Percentiles rank a stretch among this genome's conserved stretches.
Conservation (phyloP, 441 rosid genomes). For the Mallotus japonicus region DNA sequence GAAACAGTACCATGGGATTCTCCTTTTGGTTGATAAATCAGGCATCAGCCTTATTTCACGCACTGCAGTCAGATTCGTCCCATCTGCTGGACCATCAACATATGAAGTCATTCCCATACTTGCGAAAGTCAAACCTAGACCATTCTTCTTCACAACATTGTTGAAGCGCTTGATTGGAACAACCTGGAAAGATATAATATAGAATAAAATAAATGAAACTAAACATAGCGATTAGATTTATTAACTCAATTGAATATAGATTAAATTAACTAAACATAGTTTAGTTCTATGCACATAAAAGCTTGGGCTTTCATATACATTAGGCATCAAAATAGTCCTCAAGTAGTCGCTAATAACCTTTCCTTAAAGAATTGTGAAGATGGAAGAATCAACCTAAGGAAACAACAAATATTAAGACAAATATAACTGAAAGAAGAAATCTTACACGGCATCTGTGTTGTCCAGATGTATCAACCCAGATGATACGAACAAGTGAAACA, state of each 20-base stretch:
- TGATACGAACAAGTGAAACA: slow-evolving; percentile 53
- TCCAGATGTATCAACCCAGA: slow-evolving; percentile 94
- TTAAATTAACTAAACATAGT: no score
- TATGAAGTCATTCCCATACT: slow-evolving; percentile 77
- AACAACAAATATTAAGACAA: not conserved
- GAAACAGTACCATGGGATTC: slow-evolving; percentile 72
- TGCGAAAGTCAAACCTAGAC: slow-evolving; percentile 80
- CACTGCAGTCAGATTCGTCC: slow-evolving; percentile 59
- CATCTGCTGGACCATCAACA: slow-evolving; percentile 76
- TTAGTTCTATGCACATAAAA: no score
- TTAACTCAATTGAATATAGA: no score
- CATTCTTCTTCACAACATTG: slow-evolving; percentile 59
- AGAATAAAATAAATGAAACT: not conserved
- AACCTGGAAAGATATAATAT: slow-evolving; percentile 43
- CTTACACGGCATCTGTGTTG: slow-evolving; percentile 95
- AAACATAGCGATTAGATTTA: not conserved
- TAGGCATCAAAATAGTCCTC: not conserved
- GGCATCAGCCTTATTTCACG: slow-evolving; percentile 93
- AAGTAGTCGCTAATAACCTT: not conserved
- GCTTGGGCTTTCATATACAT: slow-evolving; percentile 10
- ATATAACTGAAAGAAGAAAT: slow-evolving; percentile 1
- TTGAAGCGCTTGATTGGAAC: slow-evolving; percentile 73
- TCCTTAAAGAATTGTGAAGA: not conserved
- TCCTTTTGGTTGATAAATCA: slow-evolving; percentile 63
- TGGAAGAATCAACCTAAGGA: not conserved